Base-by-base conservation (phyloP, 106 monocot genomes). In the Dendrobium nobile region DNA sequence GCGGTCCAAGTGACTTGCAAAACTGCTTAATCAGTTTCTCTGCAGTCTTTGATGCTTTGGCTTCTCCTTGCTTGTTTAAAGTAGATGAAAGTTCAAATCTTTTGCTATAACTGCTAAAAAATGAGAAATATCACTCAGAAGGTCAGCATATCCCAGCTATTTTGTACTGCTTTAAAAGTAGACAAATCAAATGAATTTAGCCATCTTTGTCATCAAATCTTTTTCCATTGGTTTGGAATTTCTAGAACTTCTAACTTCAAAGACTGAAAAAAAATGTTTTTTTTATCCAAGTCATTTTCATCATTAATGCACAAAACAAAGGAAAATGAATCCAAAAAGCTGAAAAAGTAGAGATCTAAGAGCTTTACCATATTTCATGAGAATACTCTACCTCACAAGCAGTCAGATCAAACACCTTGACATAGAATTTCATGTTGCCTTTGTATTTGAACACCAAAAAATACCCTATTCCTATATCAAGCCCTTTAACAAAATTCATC, bases 341-440 rank as follows among this genome's bases (percentile, higher is more conserved):
- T 51, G 51, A 13, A 51, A 51, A 51, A 15, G 2, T 1, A 7
- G 7, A 47, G 47, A 47, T 7, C 11, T 15, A 51, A 51, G 51
- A 51, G 19, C 18, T 11, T 42, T 74, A 74, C 74, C 74, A 74
- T 42, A 42, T 20, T 43, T 74, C 74, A n/a, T 20, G 43, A 41
- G 79, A 42, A 67, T 79, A 79, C 20, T 22, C 79, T 26, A 64
- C n/a, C 42, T 64, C 79, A 79, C 64, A 79, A 65, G 79, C 64
- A 26, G 18, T 79, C 1, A 79, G 61, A 65, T 79, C 79, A 43
- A 64, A 79, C 11, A 65, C 79, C 27, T 79, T 79, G 79, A 79
- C 59, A 67, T 65, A 1, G 11, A 79, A 79, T 0, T 42, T 24
- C 41, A 61, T 41, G 43, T 79, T 65, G 59, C 79, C 79, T 65